These are phyloP conservation scores for Ambrosiella xylebori DNA, from an alignment of 2,329 filamentous ascomycete species.

Conservation along the genomic window DNA sequence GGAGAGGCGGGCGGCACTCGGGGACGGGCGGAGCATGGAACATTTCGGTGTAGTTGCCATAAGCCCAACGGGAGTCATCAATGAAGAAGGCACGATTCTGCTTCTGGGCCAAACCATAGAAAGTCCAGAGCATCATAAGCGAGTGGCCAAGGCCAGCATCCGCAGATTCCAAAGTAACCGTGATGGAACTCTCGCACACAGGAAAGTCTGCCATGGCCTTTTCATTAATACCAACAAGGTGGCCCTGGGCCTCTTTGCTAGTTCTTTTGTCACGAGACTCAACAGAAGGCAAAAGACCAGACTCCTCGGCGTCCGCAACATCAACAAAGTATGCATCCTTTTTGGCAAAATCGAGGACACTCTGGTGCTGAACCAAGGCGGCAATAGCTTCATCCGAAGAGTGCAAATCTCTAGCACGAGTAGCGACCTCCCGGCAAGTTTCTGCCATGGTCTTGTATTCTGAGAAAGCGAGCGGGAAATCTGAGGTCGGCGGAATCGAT, in stretches of 20 bases:
- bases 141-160: slow-evolving; percentile 64
- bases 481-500: slow-evolving; percentile 49
- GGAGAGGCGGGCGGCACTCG: slow-evolving; percentile 52
- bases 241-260: slow-evolving; percentile 20
- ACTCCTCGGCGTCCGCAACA: slow-evolving; percentile 50
- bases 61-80: slow-evolving; percentile 70
- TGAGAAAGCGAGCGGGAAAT: slow-evolving; percentile 47
- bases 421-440: slow-evolving; percentile 48
- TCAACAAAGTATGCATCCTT: slow-evolving; percentile 57
- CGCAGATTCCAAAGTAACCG: slow-evolving; percentile 54
- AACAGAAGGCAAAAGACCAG: slow-evolving; percentile 38
- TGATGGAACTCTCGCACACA: slow-evolving; percentile 54
- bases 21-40: slow-evolving; percentile 51
- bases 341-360: slow-evolving; percentile 25
- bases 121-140: slow-evolving; percentile 66
- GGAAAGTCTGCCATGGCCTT: slow-evolving; percentile 29
- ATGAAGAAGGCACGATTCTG: slow-evolving; percentile 67
- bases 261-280: slow-evolving; percentile 22
- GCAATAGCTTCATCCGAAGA: slow-evolving; percentile 21
- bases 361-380: slow-evolving; percentile 15
- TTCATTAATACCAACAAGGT: slow-evolving; percentile 31
- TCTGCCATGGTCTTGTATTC: slow-evolving; percentile 55
- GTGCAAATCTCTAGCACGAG: slow-evolving; percentile 32
- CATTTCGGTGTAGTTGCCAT: slow-evolving; percentile 56
- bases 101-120: slow-evolving; percentile 60